phyloP scores from a whole-genome alignment of 805 yeast species.

The Nakazawaea sp. region DNA sequence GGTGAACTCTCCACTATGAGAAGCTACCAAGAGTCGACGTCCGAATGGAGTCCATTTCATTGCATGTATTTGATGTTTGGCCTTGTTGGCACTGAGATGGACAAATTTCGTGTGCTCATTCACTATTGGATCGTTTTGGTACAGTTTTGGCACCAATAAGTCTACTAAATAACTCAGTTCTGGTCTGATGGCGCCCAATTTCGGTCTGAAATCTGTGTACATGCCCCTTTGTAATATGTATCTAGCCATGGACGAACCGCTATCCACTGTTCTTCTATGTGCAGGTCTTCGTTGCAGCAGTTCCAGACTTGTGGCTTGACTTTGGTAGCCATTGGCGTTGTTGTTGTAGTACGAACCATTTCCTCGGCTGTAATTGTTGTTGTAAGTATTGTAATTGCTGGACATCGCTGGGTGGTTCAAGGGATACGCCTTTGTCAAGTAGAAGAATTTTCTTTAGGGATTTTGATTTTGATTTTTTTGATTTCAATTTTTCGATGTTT shows the following conservation, averaged over 20 bases:
- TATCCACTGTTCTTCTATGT: conserved; percentile 69
- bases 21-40: conserved; percentile 79
- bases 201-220: conserved; percentile 27
- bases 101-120: conserved; percentile 78
- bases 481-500: too few species aligned
- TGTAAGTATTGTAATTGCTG: not conserved
- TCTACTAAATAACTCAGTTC: conserved; percentile 60
- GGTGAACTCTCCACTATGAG: conserved; percentile 93
- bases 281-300: conserved; percentile 43
- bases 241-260: conserved; percentile 67
- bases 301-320: too few species aligned
- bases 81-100: conserved; percentile 86
- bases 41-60: conserved; percentile 98
- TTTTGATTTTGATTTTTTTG: too few species aligned
- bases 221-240: conserved; percentile 45
- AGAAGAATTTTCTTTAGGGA: too few species aligned
- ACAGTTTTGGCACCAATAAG: conserved; percentile 60
- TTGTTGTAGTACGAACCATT: not conserved
- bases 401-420: too few species aligned
- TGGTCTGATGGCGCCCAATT: conserved; percentile 54
- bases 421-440: too few species aligned
- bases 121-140: conserved; percentile 41
- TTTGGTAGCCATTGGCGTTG: too few species aligned
- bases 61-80: conserved; percentile 82
- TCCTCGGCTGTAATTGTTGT: not conserved